phyloP scores from a whole-genome alignment of 2,329 filamentous ascomycete species.

The Hypomyces perniciosus region DNA sequence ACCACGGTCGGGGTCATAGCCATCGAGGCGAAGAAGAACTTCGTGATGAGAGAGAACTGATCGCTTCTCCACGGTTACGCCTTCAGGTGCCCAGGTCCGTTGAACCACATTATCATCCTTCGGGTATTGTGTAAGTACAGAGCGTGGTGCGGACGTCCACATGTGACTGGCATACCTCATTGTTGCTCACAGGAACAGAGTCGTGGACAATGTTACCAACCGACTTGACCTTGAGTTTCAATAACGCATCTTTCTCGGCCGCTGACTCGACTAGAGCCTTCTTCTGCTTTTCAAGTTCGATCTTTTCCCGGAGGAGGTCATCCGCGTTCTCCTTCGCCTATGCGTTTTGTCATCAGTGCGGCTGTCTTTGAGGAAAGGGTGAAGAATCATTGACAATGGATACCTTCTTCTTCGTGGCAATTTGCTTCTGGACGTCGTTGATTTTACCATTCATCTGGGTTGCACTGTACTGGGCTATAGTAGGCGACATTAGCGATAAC shows the following conservation, averaged over 20 bases:
- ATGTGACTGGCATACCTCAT: constrained; percentile 51
- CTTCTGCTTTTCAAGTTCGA: constrained; percentile 72
- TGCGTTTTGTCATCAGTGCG: background rate
- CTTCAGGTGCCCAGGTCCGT: constrained; percentile 75
- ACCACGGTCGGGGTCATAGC: constrained; percentile 87
- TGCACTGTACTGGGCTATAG: constrained; percentile 61
- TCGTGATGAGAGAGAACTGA: constrained; percentile 87
- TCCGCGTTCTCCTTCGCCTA: constrained; percentile 81
- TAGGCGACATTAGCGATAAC: background rate
- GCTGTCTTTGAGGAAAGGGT: background rate
- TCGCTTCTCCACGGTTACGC: constrained; percentile 66
- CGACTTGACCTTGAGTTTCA: constrained; percentile 73
- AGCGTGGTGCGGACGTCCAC: background rate
- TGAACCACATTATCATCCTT: constrained; percentile 74
- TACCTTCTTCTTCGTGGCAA: constrained; percentile 86
- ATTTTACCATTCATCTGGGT: constrained; percentile 79
- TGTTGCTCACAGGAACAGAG: constrained; percentile 74
- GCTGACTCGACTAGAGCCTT: constrained; percentile 71
- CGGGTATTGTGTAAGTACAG: background rate
- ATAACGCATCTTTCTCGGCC: constrained; percentile 63
- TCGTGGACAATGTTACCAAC: constrained; percentile 74
- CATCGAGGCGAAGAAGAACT: constrained; percentile 78
- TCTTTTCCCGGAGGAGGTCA: constrained; percentile 73
- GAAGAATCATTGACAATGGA: constrained; percentile 5
- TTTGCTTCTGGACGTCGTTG: constrained; percentile 84